Conservation (phyloP, 306 rosid species). For the Prunus fruticosa region DNA sequence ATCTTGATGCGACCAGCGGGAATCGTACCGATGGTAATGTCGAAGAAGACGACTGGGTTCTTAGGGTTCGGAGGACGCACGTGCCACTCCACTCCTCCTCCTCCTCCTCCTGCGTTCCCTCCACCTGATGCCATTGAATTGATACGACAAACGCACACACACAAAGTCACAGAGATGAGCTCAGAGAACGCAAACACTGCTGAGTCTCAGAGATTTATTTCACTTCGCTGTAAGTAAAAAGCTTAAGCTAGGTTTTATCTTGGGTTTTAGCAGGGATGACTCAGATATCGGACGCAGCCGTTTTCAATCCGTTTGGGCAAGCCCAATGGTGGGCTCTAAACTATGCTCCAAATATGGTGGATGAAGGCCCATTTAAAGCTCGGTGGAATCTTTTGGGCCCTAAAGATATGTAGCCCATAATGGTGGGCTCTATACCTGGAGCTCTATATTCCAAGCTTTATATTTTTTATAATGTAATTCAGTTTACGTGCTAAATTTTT, state of each 20-base stretch:
- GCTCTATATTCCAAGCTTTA: too few relatives aligned
- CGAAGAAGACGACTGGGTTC: constrained; percentile 95
- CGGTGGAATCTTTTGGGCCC: too few relatives aligned
- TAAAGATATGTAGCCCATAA: too few relatives aligned
- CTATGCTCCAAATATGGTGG: too few relatives aligned
- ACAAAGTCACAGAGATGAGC: background rate
- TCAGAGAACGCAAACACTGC: background rate
- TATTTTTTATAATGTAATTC: too few relatives aligned
- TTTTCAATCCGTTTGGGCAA: too few relatives aligned
- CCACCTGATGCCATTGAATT: constrained; percentile 53
- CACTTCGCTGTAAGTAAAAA: background rate
- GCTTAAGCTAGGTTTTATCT: background rate
- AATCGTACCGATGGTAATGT: constrained; percentile 91
- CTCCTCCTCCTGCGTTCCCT: constrained; percentile 31
- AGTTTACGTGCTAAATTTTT: too few relatives aligned
- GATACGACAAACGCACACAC: background rate
- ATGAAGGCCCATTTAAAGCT: too few relatives aligned
- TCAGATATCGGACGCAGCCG: too few relatives aligned
- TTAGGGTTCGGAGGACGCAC: constrained; percentile 96
- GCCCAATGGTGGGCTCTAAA: too few relatives aligned
- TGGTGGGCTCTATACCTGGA: too few relatives aligned
- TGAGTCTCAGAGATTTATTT: background rate
- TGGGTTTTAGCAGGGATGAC: too few relatives aligned
- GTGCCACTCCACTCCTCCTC: constrained; percentile 77
- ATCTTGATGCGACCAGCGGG: constrained; percentile 97